Conservation (phyloP, 208 protist species). For the Borovskyia barvae region DNA sequence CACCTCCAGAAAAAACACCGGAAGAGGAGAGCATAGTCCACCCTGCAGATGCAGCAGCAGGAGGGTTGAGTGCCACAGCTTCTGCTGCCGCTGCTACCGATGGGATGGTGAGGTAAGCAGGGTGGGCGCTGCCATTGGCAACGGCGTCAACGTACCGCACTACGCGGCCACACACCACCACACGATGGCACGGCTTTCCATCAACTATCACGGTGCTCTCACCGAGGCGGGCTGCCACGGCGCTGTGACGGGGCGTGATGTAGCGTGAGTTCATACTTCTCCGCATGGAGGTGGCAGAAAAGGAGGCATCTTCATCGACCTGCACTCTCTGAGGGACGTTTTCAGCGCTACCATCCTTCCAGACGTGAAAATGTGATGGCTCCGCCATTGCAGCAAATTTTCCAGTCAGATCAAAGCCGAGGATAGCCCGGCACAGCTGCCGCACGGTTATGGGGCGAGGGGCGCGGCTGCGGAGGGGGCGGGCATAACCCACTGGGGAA, state of each 20-base stretch:
- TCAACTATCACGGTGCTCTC: slow-evolving; percentile 44
- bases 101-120: too few relatives aligned
- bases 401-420: slow-evolving; percentile 3
- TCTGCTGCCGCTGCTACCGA: not conserved
- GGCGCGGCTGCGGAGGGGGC: not conserved
- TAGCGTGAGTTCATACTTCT: not conserved
- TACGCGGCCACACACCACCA: slow-evolving; percentile 49
- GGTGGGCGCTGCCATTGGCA: slow-evolving; percentile 20
- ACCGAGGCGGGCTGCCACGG: slow-evolving; percentile 22
- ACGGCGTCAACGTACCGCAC: slow-evolving; percentile 26
- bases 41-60: not conserved
- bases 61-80: not conserved
- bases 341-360: too few relatives aligned
- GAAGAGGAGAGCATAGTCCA: too few relatives aligned
- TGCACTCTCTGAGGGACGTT: too few relatives aligned
- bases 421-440: slow-evolving; percentile 19
- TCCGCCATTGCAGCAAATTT: too few relatives aligned
- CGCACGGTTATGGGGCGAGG: slow-evolving; percentile 26
- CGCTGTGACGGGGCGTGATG: not conserved
- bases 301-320: too few relatives aligned
- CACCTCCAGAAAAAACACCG: too few relatives aligned
- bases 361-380: too few relatives aligned
- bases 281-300: not conserved
- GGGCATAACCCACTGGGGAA: not conserved
- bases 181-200: slow-evolving; percentile 29